Conservation (phyloP, 2,329 filamentous ascomycete genomes). For the Stemphylium beticola region DNA sequence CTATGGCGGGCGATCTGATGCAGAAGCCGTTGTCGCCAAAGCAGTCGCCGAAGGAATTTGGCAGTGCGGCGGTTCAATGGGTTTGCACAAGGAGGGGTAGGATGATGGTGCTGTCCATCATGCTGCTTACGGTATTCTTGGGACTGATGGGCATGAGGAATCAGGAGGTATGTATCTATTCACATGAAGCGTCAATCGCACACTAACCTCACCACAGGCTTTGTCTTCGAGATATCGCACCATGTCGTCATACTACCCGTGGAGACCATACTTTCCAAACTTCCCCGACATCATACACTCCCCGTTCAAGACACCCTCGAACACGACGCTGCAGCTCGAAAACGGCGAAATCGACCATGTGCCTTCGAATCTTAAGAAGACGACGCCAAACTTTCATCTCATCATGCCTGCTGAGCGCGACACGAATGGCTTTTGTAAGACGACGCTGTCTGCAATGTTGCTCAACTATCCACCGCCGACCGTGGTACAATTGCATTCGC, state of each 20-base stretch:
- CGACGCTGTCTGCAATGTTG: constrained; percentile 63
- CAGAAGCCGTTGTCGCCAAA: constrained; percentile 35
- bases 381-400: constrained; percentile 59
- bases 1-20: constrained; percentile 34
- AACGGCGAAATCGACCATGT: constrained; percentile 37
- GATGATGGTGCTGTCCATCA: constrained; percentile 25
- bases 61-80: constrained; percentile 40
- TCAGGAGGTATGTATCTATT: constrained; percentile 19
- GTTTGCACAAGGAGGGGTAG: constrained; percentile 39
- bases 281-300: constrained; percentile 33
- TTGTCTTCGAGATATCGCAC: constrained; percentile 36
- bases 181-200: neutral
- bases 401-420: constrained; percentile 59
- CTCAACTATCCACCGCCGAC: constrained; percentile 65
- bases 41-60: constrained; percentile 29
- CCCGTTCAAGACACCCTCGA: constrained; percentile 41
- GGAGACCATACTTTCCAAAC: constrained; percentile 35
- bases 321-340: constrained; percentile 44
- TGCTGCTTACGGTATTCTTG: constrained; percentile 29
- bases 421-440: constrained; percentile 62
- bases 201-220: constrained; percentile 20
- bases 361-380: constrained; percentile 39
- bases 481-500: constrained; percentile 55
- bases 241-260: constrained; percentile 37
- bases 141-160: constrained; percentile 27